Evolutionary conservation across 2,329 filamentous ascomycete genomes (phyloP), one percentile per base, ranked within the genome.

Genomic region (Fusarium devonianum): DNA sequence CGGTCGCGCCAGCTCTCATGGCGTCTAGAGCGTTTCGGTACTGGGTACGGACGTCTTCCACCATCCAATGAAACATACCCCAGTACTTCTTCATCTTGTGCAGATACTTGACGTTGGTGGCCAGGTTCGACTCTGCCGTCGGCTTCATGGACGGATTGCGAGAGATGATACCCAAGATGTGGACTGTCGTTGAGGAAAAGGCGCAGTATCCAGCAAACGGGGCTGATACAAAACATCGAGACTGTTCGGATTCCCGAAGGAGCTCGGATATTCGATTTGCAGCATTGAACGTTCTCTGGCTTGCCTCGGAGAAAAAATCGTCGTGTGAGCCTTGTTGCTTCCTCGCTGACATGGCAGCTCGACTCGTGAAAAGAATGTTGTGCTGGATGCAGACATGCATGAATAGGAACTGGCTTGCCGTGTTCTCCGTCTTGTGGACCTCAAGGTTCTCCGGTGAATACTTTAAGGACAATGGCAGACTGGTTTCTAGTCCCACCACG

Each of bases 11-110:
- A 60, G 85, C 83, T 42, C 87, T 79, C 21, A 87, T 85, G n/a
- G 88, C 87, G 69, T 97, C 92, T 12, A 92, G 87, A 62, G 92
- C 93, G 36, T 86, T 84, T 40, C 89, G 85, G 68, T 96, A 99
- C 53, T 95, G 85, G 44, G 93, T 89, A 51, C 94, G 92, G 25
- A 97, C 80, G 65, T 93, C 94, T 68, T 97, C 92, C 1, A 91
- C 88, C 82, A 97, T 92, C 75, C 92, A 97, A 69, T 96, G 90
- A 68, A 97, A 97, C 88, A 97, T 96, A 52, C 93, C 94, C 94
- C 94, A 99, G 66, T 94, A 92, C 52, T 90, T 90, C 77, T 96
- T 97, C 90, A 97, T 96, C 72, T 90, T 94, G 44, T 88, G 88
- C 33, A 99, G 75, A 64, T 94, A 97, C 66, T 88, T 90, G 64